A percentile compares a stretch with the other conserved stretches of the same genome.
Conservation (phyloP, 169 alveolate genomes). For the Eimeria necatrix region DNA sequence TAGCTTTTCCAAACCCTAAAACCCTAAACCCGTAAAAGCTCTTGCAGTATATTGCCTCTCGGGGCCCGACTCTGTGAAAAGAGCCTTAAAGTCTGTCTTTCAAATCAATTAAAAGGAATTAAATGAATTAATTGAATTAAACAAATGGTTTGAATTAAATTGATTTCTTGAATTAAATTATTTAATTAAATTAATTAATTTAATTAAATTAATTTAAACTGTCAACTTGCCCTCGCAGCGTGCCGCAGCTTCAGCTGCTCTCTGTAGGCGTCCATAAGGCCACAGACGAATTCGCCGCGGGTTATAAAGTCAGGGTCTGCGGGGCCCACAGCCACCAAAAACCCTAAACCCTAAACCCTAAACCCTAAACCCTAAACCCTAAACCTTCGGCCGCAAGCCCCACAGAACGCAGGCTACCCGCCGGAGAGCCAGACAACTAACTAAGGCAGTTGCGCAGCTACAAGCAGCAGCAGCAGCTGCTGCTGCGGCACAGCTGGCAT, state of each 20-base stretch:
- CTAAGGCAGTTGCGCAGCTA: neutral
- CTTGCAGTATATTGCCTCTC: no score
- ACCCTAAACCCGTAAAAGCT: neutral
- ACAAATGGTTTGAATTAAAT: neutral
- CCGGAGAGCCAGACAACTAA: neutral
- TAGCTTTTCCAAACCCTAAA: neutral
- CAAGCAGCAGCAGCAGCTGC: neutral
- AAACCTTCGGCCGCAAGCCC: no score
- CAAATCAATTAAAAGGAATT: neutral
- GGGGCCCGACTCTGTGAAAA: no score
- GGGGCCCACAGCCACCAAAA: no score
- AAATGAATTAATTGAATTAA: neutral
- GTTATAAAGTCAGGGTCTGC: constrained; percentile 18
- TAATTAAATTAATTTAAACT: neutral
- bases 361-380: no score
- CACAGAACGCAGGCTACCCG: no score
- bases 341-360: no score
- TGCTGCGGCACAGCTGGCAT: neutral
- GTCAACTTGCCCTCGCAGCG: constrained; percentile 29
- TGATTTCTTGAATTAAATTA: no score
- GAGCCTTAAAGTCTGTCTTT: neutral
- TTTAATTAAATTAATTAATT: no score
- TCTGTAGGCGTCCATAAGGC: constrained; percentile 32
- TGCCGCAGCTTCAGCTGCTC: constrained; percentile 29
- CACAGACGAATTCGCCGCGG: constrained; percentile 26